Evolutionary conservation across 2,329 filamentous ascomycete genomes (phyloP).

Genomic region (Venturia aucupariae): DNA sequence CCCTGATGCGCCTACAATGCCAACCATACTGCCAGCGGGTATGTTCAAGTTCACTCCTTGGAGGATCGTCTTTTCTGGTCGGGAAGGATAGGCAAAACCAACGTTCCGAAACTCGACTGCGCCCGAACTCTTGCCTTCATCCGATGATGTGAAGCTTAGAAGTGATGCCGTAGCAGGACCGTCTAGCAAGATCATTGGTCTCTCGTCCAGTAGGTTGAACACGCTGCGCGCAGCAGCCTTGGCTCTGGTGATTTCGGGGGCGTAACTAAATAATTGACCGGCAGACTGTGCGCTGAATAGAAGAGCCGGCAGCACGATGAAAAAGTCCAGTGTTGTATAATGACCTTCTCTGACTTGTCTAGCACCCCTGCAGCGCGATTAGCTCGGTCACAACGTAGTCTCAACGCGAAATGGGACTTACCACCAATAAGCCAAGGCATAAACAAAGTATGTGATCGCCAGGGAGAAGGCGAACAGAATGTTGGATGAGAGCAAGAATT

Average conservation of each 20-base stretch:
- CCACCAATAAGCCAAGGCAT: slow-evolving; percentile 42
- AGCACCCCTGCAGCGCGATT: slow-evolving; percentile 39
- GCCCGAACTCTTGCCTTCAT: slow-evolving; percentile 21
- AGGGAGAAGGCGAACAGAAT: slow-evolving; percentile 35
- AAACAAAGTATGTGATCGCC: slow-evolving; percentile 39
- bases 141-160: slow-evolving; percentile 25
- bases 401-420: neutral
- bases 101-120: slow-evolving; percentile 36
- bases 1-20: slow-evolving; percentile 34
- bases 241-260: slow-evolving; percentile 63
- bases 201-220: neutral
- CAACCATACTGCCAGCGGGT: slow-evolving; percentile 31
- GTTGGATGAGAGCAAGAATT: slow-evolving; percentile 26
- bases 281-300: slow-evolving; percentile 60
- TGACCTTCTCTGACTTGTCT: slow-evolving; percentile 58
- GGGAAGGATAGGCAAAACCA: slow-evolving; percentile 33
- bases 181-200: neutral
- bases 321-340: slow-evolving; percentile 58
- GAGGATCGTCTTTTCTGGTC: slow-evolving; percentile 31
- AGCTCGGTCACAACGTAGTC: neutral
- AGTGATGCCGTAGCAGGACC: slow-evolving; percentile 26
- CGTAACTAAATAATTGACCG: slow-evolving; percentile 65
- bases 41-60: slow-evolving; percentile 29
- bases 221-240: slow-evolving; percentile 41
- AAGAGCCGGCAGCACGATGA: slow-evolving; percentile 63